Evolutionary conservation across 2,329 filamentous ascomycete species (phyloP), one percentile per base, ranked within the genome.

Genomic region (Claviceps arundinis): DNA sequence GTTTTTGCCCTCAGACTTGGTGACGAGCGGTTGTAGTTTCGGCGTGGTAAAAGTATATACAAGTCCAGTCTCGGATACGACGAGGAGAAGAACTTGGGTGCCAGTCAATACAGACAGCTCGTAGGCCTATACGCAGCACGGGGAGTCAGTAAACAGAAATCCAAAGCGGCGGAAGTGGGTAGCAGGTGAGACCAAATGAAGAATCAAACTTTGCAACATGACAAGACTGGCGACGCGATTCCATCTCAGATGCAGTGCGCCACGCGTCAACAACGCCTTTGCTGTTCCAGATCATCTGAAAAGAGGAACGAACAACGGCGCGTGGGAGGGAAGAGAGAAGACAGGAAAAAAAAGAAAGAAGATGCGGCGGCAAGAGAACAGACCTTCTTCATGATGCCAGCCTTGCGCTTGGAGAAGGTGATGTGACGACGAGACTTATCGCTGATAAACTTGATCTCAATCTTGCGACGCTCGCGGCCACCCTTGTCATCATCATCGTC

Each of bases 331-430:
- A 26, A 30, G 9, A 9, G 37, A 41, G 19, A 34, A 47, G 26
- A 37, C 11, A 14, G 19, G 14, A 14, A 14, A 14, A 43, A 43
- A 43, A 43, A 43, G 14, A 22, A 43, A 43, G 7, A 14, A 22
- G 14, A 42, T 17, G n/a, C 38, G 44, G 46, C 48, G 37, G 37
- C 42, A 47, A 47, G 42, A 26, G 37, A 9, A 77, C 83, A 61
- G 69, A 96, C 93, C 89, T 97, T 97, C 80, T 98, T 97, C 93
- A 98, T 97, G 72, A 98, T 97, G 63, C 93, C 93, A 52, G 93
- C 93, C 78, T 98, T 98, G 70, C 93, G 89, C 83, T 98, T 98
- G 62, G 91, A 97, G 71, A 98, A 97, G 64, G 93, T 97, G 69
- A 97, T 98, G 76, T 98, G 93, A 57, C 93, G 87, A 74, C 93